These are phyloP conservation scores for Alternaria ventricosa DNA, from an alignment of 2,329 filamentous ascomycete genomes.

Conservation along the genomic window DNA sequence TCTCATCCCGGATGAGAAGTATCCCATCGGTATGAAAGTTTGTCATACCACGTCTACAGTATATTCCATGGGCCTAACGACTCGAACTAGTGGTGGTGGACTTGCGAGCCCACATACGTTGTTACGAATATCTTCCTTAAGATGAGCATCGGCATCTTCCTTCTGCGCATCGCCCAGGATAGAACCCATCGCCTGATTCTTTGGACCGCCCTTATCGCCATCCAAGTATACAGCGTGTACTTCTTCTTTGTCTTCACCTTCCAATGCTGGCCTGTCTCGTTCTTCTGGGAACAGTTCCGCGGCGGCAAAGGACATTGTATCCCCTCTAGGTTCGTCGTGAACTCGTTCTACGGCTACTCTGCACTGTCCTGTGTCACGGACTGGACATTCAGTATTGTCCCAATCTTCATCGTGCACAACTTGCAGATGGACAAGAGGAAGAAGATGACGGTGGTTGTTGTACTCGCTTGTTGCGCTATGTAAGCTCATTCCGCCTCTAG, in stretches of 20 bases:
- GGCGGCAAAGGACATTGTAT: constrained; percentile 19
- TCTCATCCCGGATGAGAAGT: constrained; percentile 19
- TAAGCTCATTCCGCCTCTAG: constrained; percentile 2
- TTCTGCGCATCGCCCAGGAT: constrained; percentile 20
- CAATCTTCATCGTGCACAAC: constrained; percentile 21
- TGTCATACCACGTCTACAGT: neutral
- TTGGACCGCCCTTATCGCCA: constrained; percentile 14
- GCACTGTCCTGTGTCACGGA: constrained; percentile 15
- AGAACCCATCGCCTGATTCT: constrained; percentile 16
- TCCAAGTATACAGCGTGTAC: constrained; percentile 17
- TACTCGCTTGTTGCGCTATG: constrained; percentile 23
- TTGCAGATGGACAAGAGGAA: constrained; percentile 19
- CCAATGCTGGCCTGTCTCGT: constrained; percentile 20
- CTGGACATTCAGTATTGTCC: constrained; percentile 22
- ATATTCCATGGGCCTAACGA: neutral
- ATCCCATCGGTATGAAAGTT: constrained; percentile 23
- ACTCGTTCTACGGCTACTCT: constrained; percentile 19
- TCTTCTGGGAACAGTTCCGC: constrained; percentile 21
- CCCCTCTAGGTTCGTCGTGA: constrained; percentile 9
- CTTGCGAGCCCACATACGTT: constrained; percentile 22
- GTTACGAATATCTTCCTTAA: constrained; percentile 14
- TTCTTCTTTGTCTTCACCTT: constrained; percentile 24
- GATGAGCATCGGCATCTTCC: constrained; percentile 21
- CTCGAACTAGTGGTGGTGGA: constrained; percentile 23
- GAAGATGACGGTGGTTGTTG: constrained; percentile 17